Evolutionary conservation across 1,139 yeast genomes (phyloP).

Genomic region (Nadsonia starkeyi-henricii): DNA sequence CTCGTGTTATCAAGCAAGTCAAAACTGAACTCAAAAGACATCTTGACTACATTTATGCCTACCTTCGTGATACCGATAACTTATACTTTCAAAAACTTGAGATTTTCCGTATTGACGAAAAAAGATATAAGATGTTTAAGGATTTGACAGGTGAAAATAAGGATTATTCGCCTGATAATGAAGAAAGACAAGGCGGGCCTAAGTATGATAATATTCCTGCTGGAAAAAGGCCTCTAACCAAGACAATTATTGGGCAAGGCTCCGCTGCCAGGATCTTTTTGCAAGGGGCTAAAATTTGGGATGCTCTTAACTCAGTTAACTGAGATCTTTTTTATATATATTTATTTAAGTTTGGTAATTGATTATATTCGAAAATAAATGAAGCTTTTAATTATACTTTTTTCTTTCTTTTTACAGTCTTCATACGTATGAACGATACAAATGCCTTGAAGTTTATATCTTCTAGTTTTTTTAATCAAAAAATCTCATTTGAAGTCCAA

Average conservation of each 20-base stretch:
- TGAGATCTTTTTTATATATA: too few species aligned
- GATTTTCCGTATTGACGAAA: constrained; percentile 40
- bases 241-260: constrained; percentile 51
- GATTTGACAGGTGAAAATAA: constrained; percentile 44
- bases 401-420: too few species aligned
- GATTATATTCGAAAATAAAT: too few species aligned
- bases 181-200: constrained; percentile 32
- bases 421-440: too few species aligned
- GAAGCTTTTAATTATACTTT: too few species aligned
- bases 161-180: constrained; percentile 37
- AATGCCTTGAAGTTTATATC: too few species aligned
- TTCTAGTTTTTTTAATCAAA: too few species aligned
- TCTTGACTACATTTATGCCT: constrained; percentile 28
- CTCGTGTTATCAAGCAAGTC: constrained; percentile 14
- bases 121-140: constrained; percentile 38
- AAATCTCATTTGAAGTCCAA: too few species aligned
- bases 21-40: constrained; percentile 18
- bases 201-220: constrained; percentile 22
- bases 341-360: too few species aligned
- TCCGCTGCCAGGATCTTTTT: constrained; percentile 58
- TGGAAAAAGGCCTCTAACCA: constrained; percentile 30
- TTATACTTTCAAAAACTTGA: constrained; percentile 50
- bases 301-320: constrained; percentile 16
- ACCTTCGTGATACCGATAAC: constrained; percentile 49
- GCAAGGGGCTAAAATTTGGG: constrained; percentile 51